Evolutionary conservation across 176 grass and related monocot species (phyloP).

Genomic region (Rhynchospora pubera): DNA sequence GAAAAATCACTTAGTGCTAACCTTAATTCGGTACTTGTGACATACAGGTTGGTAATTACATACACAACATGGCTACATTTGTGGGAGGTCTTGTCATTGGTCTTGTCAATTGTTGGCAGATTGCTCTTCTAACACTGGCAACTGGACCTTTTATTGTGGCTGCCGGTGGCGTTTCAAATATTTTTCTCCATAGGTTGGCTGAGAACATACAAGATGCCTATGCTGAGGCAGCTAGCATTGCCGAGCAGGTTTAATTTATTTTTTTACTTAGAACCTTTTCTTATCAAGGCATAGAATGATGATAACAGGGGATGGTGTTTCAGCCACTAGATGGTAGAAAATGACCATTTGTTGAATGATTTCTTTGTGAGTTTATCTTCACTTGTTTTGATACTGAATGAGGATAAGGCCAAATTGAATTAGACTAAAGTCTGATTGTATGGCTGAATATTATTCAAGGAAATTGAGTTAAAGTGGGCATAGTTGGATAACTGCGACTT

Average conservation of each 20-base stretch:
- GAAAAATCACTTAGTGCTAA: not conserved
- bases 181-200: conserved; percentile 96
- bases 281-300: not conserved
- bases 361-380: not conserved
- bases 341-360: not conserved
- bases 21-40: not conserved
- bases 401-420: not conserved
- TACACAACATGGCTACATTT: conserved; percentile 99
- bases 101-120: conserved; percentile 96
- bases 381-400: not conserved
- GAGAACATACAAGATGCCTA: conserved; percentile 99
- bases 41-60: conserved; percentile 86
- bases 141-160: conserved; percentile 99
- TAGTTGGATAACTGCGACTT: no score
- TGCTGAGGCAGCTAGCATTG: conserved; percentile 94
- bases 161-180: conserved; percentile 98
- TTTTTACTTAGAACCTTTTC: not conserved
- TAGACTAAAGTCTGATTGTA: not conserved
- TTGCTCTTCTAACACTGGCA: conserved; percentile 90
- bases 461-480: no score
- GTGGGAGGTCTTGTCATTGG: conserved; percentile 92
- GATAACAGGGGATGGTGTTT: not conserved
- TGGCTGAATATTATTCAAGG: no score
- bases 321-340: not conserved
- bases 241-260: conserved; percentile 74